phyloP scores from a whole-genome alignment of 768 basidiomycete genomes.

The Hygrocybe punicea region DNA sequence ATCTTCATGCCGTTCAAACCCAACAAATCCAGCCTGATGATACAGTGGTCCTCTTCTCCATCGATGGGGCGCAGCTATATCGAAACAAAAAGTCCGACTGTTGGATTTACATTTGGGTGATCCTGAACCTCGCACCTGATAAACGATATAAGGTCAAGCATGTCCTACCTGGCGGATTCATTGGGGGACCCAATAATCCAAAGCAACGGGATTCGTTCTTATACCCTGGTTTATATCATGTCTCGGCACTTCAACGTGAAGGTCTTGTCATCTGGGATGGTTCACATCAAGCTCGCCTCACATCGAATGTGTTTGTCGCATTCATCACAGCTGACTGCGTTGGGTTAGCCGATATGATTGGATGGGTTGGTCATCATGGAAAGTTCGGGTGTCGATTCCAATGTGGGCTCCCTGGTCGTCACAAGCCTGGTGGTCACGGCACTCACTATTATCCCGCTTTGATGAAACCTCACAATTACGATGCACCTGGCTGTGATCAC shows the following conservation, averaged over 20 bases:
- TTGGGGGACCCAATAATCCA: slow-evolving; percentile 30
- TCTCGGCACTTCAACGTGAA: slow-evolving; percentile 30
- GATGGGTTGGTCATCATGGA: slow-evolving; percentile 37
- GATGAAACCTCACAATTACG: slow-evolving; percentile 24
- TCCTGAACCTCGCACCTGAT: slow-evolving; percentile 28
- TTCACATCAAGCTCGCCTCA: slow-evolving; percentile 3
- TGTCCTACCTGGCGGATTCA: slow-evolving; percentile 25
- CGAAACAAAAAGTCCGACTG: slow-evolving; percentile 33
- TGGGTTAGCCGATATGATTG: slow-evolving; percentile 31
- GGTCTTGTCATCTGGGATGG: slow-evolving; percentile 36
- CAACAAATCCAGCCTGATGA: slow-evolving; percentile 28
- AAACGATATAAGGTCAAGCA: slow-evolving; percentile 21
- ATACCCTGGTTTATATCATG: too few species aligned
- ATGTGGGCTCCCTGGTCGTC: slow-evolving; percentile 30
- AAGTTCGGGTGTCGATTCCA: slow-evolving; percentile 34
- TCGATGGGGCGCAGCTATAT: slow-evolving; percentile 45
- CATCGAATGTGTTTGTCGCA: slow-evolving; percentile 18
- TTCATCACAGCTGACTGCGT: slow-evolving; percentile 36
- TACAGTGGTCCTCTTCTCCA: slow-evolving; percentile 33
- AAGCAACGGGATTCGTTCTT: slow-evolving; percentile 35
- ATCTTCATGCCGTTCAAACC: slow-evolving; percentile 17
- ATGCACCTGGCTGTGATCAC: slow-evolving; percentile 20
- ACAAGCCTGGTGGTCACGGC: slow-evolving; percentile 21
- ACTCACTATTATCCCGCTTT: slow-evolving; percentile 36
- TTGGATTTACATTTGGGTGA: slow-evolving; percentile 38